Evolutionary conservation across 108 stramenopile genomes (phyloP).

Genomic region (Thalassiosira profunda): DNA sequence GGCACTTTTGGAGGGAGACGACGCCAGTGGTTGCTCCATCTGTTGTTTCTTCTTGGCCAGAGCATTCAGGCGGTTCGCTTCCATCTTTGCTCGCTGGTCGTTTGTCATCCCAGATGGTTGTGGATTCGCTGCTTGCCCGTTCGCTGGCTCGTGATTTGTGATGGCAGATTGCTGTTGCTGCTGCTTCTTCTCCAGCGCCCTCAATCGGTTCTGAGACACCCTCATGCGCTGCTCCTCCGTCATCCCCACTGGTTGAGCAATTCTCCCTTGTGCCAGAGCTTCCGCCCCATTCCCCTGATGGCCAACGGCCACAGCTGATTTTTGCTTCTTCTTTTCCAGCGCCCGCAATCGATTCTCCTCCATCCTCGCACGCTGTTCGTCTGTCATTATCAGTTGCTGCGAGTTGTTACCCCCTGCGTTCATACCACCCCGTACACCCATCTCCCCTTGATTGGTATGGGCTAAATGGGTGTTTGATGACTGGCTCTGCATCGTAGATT

Average conservation of each 20-base stretch:
- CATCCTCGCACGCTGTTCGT: constrained; percentile 14
- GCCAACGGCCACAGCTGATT: not conserved
- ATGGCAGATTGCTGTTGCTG: not conserved
- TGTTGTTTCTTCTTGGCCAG: constrained; percentile 20
- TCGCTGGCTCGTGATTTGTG: not conserved
- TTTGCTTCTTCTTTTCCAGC: constrained; percentile 1
- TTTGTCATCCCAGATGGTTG: not conserved
- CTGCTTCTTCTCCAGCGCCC: not conserved
- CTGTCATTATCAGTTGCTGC: no score
- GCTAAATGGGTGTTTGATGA: not conserved
- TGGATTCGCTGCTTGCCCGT: not conserved
- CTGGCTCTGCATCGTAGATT: not conserved
- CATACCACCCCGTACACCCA: no score
- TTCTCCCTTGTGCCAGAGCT: not conserved
- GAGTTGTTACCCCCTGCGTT: no score
- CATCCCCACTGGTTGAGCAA: not conserved
- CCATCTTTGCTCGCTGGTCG: constrained; percentile 19
- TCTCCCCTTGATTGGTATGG: no score
- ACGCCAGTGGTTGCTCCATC: not conserved
- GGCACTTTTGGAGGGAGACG: not conserved
- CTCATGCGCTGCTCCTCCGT: constrained; percentile 12
- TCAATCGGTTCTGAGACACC: constrained; percentile 12
- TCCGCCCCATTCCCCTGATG: not conserved
- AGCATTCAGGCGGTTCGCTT: constrained; percentile 10
- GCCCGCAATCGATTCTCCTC: constrained; percentile 11